These are phyloP conservation scores for Ascoidea tarda DNA, from an alignment of 805 yeast species.

Conservation along the genomic window DNA sequence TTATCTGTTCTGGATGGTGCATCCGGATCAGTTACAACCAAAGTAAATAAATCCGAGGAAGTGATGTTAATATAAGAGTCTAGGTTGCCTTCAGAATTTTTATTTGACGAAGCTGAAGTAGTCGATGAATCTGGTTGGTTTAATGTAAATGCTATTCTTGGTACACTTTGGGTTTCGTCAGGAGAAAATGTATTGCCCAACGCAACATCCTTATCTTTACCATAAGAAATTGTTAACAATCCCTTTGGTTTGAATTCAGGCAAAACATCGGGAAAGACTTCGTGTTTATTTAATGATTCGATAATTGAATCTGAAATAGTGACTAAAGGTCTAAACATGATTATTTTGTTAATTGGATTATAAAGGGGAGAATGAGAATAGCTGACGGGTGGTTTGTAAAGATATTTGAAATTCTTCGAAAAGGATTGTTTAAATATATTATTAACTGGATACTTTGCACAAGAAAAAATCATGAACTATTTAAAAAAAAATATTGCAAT, in stretches of 20 bases:
- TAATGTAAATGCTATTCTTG: constrained; percentile 53
- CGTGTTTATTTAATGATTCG: constrained; percentile 25
- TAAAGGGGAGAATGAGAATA: too few relatives aligned
- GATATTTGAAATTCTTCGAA: too few relatives aligned
- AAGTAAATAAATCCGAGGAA: constrained; percentile 42
- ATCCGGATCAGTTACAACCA: constrained; percentile 85
- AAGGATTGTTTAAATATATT: too few relatives aligned
- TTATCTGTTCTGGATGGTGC: constrained; percentile 77
- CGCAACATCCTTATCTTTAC: constrained; percentile 46
- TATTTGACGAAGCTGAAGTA: constrained; percentile 5
- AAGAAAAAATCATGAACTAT: too few relatives aligned
- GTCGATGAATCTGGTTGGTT: constrained; percentile 19
- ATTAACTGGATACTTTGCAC: too few relatives aligned
- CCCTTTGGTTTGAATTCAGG: constrained; percentile 18
- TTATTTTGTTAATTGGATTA: neutral
- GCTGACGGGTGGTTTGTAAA: too few relatives aligned
- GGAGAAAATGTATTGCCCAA: constrained; percentile 64
- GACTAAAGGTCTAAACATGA: constrained; percentile 1
- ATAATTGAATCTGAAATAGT: constrained; percentile 17
- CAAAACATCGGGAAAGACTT: constrained; percentile 28
- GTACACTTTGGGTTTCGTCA: constrained; percentile 52
- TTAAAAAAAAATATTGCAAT: too few relatives aligned
- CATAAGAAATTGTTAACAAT: constrained; percentile 49
- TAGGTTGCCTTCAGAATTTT: constrained; percentile 6
- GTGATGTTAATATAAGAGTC: constrained; percentile 10